A percentile compares a stretch with the other conserved stretches of the same genome.
phyloP scores from a whole-genome alignment of 2,329 filamentous ascomycete species.

The Aaosphaeria pasadenensis region DNA sequence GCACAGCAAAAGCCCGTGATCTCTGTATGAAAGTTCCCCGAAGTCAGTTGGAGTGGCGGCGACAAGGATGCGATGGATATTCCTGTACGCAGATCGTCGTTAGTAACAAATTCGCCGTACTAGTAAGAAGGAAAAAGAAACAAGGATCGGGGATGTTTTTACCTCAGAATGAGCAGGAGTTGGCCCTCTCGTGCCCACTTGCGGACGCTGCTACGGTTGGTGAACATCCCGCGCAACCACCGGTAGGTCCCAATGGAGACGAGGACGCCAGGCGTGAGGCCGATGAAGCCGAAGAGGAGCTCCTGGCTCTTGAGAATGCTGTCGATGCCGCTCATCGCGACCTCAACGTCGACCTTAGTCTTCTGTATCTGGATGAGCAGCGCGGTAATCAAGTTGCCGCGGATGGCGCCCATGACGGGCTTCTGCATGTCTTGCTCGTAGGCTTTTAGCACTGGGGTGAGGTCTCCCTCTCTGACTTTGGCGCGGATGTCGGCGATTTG shows the following conservation, averaged over 20 bases:
- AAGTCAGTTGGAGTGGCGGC: conserved; percentile 60
- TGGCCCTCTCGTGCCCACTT: conserved; percentile 65
- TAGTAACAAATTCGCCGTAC: no score
- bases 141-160: neutral
- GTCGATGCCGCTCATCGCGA: conserved; percentile 95
- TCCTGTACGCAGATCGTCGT: conserved; percentile 43
- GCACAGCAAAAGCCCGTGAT: conserved; percentile 85
- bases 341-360: conserved; percentile 96
- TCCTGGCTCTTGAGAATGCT: conserved; percentile 93
- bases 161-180: conserved; percentile 73
- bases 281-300: conserved; percentile 93
- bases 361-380: conserved; percentile 97
- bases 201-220: conserved; percentile 66
- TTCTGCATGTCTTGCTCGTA: conserved; percentile 85
- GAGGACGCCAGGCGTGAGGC: conserved; percentile 87
- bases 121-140: neutral
- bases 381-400: conserved; percentile 83
- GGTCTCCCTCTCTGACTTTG: conserved; percentile 85
- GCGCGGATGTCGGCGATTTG: conserved; percentile 72
- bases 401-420: conserved; percentile 77
- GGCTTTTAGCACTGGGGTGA: conserved; percentile 85
- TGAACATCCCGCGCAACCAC: conserved; percentile 69
- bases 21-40: conserved; percentile 81
- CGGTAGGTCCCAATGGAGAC: conserved; percentile 72
- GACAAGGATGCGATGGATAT: conserved; percentile 70